Conservation (phyloP, 2,329 filamentous ascomycete genomes). For the Alternaria longipes region DNA sequence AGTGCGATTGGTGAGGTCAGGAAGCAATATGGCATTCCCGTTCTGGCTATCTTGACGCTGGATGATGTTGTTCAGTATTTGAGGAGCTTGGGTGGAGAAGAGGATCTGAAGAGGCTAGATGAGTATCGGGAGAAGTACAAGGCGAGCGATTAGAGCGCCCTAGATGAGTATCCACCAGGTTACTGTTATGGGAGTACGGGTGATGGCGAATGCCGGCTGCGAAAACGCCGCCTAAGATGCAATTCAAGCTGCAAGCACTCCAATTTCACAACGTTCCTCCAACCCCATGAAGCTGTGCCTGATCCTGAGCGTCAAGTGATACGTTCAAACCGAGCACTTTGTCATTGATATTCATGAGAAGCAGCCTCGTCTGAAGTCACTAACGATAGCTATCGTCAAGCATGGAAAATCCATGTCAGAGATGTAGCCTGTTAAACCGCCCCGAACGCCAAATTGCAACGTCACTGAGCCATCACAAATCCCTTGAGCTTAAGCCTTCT, state of each 20-base stretch:
- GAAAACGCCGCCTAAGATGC: background rate
- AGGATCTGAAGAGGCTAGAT: slow-evolving; percentile 55
- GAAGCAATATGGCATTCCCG: slow-evolving; percentile 83
- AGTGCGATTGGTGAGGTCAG: slow-evolving; percentile 88
- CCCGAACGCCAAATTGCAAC: slow-evolving; percentile 5
- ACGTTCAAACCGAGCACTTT: slow-evolving; percentile 5
- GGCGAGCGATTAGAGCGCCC: slow-evolving; percentile 45
- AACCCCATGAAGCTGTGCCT: no score
- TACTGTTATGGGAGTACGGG: background rate
- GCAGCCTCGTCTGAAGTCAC: slow-evolving; percentile 4
- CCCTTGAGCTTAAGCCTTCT: slow-evolving; percentile 56
- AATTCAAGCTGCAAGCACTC: background rate
- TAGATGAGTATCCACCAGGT: background rate
- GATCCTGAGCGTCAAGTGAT: background rate
- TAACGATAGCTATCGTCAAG: slow-evolving; percentile 10
- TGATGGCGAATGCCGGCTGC: background rate
- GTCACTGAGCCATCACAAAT: slow-evolving; percentile 8
- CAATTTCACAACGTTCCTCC: background rate
- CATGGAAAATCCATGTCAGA: slow-evolving; percentile 9
- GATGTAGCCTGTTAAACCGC: background rate
- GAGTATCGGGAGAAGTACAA: slow-evolving; percentile 53
- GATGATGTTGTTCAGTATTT: slow-evolving; percentile 73
- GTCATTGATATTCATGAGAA: slow-evolving; percentile 9
- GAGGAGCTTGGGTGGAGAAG: slow-evolving; percentile 55
- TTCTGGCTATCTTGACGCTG: slow-evolving; percentile 83